Conservation (phyloP, 208 protist genomes). For the Trypanosoma rangeli region DNA sequence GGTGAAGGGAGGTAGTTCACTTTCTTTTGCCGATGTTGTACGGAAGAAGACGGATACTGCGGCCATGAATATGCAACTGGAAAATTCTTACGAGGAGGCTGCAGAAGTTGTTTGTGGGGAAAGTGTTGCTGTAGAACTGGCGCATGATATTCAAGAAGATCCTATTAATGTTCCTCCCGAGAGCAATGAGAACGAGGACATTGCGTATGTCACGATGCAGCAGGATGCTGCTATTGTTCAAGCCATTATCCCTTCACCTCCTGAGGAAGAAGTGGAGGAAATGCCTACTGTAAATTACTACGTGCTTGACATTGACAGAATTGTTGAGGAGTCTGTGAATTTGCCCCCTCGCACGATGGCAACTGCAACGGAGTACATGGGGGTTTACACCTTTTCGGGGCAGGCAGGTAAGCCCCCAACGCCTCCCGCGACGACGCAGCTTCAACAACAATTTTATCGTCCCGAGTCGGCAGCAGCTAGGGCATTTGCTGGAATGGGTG, state of each 20-base stretch:
- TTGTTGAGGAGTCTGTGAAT: conserved; percentile 39
- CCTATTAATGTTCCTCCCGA: conserved; percentile 3
- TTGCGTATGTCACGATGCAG: conserved; percentile 31
- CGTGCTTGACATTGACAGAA: conserved; percentile 65
- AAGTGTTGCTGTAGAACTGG: conserved; percentile 21
- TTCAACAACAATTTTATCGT: conserved; percentile 48
- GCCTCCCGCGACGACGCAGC: conserved; percentile 19
- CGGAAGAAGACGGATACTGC: conserved; percentile 31
- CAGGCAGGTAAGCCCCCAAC: conserved; percentile 51
- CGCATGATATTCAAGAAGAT: conserved; percentile 17
- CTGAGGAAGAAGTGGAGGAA: conserved; percentile 31
- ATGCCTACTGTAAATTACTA: conserved; percentile 41
- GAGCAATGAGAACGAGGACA: conserved; percentile 20
- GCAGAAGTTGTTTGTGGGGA: conserved; percentile 13
- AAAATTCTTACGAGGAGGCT: conserved; percentile 7
- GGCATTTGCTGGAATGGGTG: conserved; percentile 13
- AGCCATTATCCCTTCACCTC: conserved; percentile 11
- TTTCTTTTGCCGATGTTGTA: conserved; percentile 67
- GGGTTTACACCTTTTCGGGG: conserved; percentile 51
- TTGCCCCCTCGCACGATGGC: conserved; percentile 42
- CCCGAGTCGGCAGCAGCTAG: conserved; percentile 33
- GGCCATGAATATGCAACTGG: background rate
- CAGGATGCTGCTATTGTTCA: conserved; percentile 30
- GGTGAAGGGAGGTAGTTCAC: conserved; percentile 51
- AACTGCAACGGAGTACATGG: conserved; percentile 24